A percentile compares a stretch with the other conserved stretches of the same genome.
phyloP scores from a whole-genome alignment of 2,329 filamentous ascomycete species.

The Sarocladium kiliense region DNA sequence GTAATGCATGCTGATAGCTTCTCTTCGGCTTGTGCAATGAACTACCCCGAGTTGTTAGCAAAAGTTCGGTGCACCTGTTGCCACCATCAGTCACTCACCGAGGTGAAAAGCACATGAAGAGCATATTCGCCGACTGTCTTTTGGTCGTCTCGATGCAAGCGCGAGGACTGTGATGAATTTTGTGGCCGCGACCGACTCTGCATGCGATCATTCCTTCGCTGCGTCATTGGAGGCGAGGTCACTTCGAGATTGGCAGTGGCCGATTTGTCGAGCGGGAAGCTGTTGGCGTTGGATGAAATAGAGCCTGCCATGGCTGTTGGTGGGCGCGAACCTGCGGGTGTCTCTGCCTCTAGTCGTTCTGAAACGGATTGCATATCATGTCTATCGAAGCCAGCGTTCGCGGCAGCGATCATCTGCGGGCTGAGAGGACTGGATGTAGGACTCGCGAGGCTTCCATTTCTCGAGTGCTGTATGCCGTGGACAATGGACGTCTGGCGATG shows the following conservation, averaged over 20 bases:
- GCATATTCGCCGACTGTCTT: slow-evolving; percentile 98
- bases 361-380: slow-evolving; percentile 43
- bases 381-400: slow-evolving; percentile 49
- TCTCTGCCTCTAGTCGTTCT: slow-evolving; percentile 40
- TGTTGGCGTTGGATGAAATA: slow-evolving; percentile 15
- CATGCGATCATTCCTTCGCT: slow-evolving; percentile 54
- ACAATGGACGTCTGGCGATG: slow-evolving; percentile 97
- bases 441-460: slow-evolving; percentile 83
- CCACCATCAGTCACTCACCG: too few relatives aligned
- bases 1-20: slow-evolving; percentile 88
- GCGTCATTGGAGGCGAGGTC: slow-evolving; percentile 36
- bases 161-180: slow-evolving; percentile 71
- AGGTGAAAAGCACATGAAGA: slow-evolving; percentile 91
- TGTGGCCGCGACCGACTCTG: slow-evolving; percentile 64
- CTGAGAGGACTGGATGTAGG: slow-evolving; percentile 79
- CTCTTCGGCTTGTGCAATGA: slow-evolving; percentile 93
- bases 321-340: slow-evolving; percentile 33
- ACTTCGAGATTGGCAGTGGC: slow-evolving; percentile 40
- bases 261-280: slow-evolving; percentile 36
- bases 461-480: slow-evolving; percentile 87
- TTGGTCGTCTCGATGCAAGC: slow-evolving; percentile 66
- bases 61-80: too few relatives aligned
- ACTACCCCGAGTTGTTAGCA: slow-evolving; percentile 40
- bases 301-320: slow-evolving; percentile 43
- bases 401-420: slow-evolving; percentile 72